phyloP scores from a whole-genome alignment of 805 yeast genomes.

The Candida sonorensis region DNA sequence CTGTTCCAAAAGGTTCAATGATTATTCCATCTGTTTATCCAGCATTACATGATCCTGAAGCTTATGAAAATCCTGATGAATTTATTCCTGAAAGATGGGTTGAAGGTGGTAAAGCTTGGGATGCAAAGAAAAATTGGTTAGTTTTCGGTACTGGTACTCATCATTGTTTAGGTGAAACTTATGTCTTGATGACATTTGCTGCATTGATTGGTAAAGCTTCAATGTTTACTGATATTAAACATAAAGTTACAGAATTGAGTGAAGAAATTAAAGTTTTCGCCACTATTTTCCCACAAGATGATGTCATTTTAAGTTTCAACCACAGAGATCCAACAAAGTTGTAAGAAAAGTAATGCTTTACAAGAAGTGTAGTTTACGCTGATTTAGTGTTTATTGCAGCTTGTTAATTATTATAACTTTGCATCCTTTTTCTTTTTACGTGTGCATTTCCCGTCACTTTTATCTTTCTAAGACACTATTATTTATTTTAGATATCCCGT shows the following conservation, averaged over 20 bases:
- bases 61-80: constrained; percentile 88
- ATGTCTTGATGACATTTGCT: constrained; percentile 85
- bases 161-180: constrained; percentile 90
- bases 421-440: too few species aligned
- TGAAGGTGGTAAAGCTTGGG: constrained; percentile 66
- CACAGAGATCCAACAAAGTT: constrained; percentile 47
- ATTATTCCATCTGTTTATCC: constrained; percentile 94
- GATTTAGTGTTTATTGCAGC: too few species aligned
- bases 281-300: constrained; percentile 96
- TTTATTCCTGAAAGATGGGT: constrained; percentile 96
- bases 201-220: constrained; percentile 89
- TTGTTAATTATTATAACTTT: too few species aligned
- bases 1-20: constrained; percentile 97
- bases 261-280: constrained; percentile 96
- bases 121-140: constrained; percentile 85
- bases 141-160: constrained; percentile 98
- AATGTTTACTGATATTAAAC: constrained; percentile 72
- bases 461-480: too few species aligned
- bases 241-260: constrained; percentile 73
- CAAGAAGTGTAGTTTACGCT: too few species aligned
- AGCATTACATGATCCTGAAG: constrained; percentile 95
- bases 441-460: too few species aligned
- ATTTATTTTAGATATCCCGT: too few species aligned
- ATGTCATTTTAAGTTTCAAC: constrained; percentile 71
- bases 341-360: not conserved